Conservation (phyloP, 2,329 filamentous ascomycete species). For the Clarireedia monteithiana region DNA sequence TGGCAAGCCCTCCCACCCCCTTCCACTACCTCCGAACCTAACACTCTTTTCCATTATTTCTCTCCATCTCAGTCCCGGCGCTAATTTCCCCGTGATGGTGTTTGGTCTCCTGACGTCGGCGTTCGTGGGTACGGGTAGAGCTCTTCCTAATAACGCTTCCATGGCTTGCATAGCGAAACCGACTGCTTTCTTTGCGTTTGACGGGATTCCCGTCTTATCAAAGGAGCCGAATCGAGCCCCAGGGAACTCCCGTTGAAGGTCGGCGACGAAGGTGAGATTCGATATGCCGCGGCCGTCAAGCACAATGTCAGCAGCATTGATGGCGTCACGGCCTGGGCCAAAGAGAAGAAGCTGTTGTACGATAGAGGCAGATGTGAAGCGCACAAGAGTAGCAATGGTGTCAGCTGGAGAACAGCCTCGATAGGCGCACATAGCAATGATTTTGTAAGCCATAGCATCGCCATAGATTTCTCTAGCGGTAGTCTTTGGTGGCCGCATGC, state of each 20-base stretch:
- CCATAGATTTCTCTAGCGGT: slow-evolving; percentile 29
- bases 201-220: slow-evolving; percentile 28
- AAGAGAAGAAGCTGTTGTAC: slow-evolving; percentile 27
- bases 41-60: slow-evolving; percentile 29
- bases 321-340: slow-evolving; percentile 24
- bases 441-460: slow-evolving; percentile 24
- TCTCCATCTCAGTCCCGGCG: slow-evolving; percentile 27
- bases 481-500: slow-evolving; percentile 26
- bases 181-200: slow-evolving; percentile 29
- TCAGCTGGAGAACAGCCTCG: slow-evolving; percentile 24
- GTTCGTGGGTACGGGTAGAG: slow-evolving; percentile 27
- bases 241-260: slow-evolving; percentile 27
- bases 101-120: slow-evolving; percentile 28
- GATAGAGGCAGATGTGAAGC: slow-evolving; percentile 29
- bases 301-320: slow-evolving; percentile 26
- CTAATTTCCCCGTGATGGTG: slow-evolving; percentile 28
- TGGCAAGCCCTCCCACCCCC: slow-evolving; percentile 29
- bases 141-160: slow-evolving; percentile 29
- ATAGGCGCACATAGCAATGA: slow-evolving; percentile 23
- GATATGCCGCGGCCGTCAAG: slow-evolving; percentile 27
- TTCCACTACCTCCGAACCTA: slow-evolving; percentile 25
- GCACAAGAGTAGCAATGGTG: slow-evolving; percentile 27
- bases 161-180: slow-evolving; percentile 31
- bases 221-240: slow-evolving; percentile 23
- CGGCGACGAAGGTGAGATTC: slow-evolving; percentile 24